Evolutionary conservation across 257 asterid species (phyloP), one percentile per base, ranked within the genome.

Genomic region (Ilex aquifolium): DNA sequence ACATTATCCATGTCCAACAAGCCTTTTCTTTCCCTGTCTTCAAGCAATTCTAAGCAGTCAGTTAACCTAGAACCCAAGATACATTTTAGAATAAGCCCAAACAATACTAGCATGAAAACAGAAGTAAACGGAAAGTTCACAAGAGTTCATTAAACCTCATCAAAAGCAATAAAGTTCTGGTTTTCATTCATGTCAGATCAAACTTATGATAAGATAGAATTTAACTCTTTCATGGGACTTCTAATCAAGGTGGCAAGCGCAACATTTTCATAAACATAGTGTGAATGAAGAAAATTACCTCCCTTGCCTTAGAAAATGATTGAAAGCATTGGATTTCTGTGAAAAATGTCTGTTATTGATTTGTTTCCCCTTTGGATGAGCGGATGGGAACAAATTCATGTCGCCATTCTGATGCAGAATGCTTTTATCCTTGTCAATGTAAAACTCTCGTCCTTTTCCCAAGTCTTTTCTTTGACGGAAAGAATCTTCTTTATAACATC

Each of bases 1-100:
- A 73, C 99, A 82, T 87, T 87, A 74, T 87, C 84, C 96, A 82
- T 87, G 65, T 92, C 91, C 82, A 89, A 69, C 68, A 83, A 74
- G 48, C 87, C 90, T 36, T 74, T 77, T 69, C 79, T 81, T 76
- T 84, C 94, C 88, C 89, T 76, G 73, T 92, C 94, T 76, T 87
- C 94, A 68, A 92, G 99, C 85, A 83, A 72, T 57, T 77, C 83
- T 36, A 92, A 69, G 82, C 99, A 89, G 76, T 85, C 95, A 50
- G 63, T 83, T 70, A 92, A 76, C 86, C 99, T 92, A 70, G 48
- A 74, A 65, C 60, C 60, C 39, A 49, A 7, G 50, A 6, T 49
- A 3, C 54, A 32, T 32, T 32, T 27, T 36, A 64, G 56, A 64
- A 56, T 42, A 51, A 16, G 55, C 60, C 27, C 10, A 14, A 42